Percentiles rank a stretch among this genome's conserved stretches.
phyloP scores from a whole-genome alignment of 1,284 basidiomycete species.

The Moniliophthora roreri region DNA sequence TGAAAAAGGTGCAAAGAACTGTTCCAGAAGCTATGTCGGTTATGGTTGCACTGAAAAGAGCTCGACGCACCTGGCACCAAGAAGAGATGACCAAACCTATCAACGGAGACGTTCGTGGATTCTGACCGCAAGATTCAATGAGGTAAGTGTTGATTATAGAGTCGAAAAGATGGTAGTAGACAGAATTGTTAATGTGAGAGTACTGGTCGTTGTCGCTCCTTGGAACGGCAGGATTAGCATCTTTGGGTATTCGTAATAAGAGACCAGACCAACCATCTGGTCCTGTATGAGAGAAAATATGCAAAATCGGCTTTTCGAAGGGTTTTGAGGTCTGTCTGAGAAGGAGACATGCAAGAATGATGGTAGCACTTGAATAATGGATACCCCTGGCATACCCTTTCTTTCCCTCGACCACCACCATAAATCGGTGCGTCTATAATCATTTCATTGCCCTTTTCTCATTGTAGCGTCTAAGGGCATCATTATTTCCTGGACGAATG shows the following conservation, averaged over 20 bases:
- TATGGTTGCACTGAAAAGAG: slow-evolving; percentile 5
- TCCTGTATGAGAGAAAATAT: slow-evolving; percentile 62
- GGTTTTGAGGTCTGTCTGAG: slow-evolving; percentile 21
- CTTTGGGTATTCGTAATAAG: slow-evolving; percentile 1
- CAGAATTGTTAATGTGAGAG: slow-evolving; percentile 72
- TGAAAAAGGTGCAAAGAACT: slow-evolving; percentile 67
- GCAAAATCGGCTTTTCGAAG: slow-evolving; percentile 52
- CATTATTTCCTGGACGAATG: too few species aligned
- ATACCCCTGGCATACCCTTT: too few species aligned
- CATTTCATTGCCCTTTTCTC: too few species aligned
- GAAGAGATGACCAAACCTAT: slow-evolving; percentile 77
- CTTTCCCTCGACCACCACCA: too few species aligned
- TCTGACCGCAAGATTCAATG: slow-evolving; percentile 53
- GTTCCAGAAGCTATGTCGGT: background rate
- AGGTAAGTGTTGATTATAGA: slow-evolving; percentile 75
- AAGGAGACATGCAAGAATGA: background rate
- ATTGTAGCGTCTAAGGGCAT: too few species aligned
- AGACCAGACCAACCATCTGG: slow-evolving; percentile 58
- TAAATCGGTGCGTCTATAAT: too few species aligned
- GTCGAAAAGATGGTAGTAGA: slow-evolving; percentile 81
- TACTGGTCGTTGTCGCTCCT: slow-evolving; percentile 86
- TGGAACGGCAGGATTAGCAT: slow-evolving; percentile 9
- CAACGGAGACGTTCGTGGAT: slow-evolving; percentile 45
- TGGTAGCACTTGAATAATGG: background rate
- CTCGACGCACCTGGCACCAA: slow-evolving; percentile 49